Evolutionary conservation across 805 yeast genomes (phyloP).

Genomic region (Cyberlindnera xishuangbannaensis): DNA sequence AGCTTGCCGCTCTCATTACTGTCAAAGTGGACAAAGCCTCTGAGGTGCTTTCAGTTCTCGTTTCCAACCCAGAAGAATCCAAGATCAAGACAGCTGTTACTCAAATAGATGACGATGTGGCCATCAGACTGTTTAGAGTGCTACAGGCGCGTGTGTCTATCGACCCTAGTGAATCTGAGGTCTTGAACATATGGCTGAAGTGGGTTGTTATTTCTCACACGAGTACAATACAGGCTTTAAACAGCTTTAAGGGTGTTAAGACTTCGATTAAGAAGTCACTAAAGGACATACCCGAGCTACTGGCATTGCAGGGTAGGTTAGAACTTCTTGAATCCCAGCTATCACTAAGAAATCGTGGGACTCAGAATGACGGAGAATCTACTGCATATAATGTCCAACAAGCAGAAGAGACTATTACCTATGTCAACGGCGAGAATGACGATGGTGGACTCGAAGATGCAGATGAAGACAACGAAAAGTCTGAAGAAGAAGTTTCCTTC

Average conservation of each 20-base stretch:
- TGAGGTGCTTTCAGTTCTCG: conserved; percentile 20
- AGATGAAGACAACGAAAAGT: conserved; percentile 3
- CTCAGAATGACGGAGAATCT: conserved; percentile 29
- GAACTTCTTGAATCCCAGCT: conserved; percentile 74
- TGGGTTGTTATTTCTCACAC: conserved; percentile 73
- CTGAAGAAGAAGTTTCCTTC: not conserved
- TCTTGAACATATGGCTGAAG: conserved; percentile 61
- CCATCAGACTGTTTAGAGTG: conserved; percentile 39
- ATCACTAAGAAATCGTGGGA: conserved; percentile 52
- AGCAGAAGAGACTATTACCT: conserved; percentile 30
- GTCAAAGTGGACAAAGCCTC: conserved; percentile 20
- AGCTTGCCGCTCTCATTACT: conserved; percentile 13
- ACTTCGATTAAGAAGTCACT: conserved; percentile 49
- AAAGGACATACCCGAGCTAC: conserved; percentile 56
- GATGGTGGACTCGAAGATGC: conserved; percentile 31
- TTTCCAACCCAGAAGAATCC: conserved; percentile 30
- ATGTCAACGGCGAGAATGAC: conserved; percentile 40
- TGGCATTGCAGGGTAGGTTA: conserved; percentile 82
- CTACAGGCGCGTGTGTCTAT: conserved; percentile 42
- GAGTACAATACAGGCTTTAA: conserved; percentile 28
- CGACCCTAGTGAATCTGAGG: conserved; percentile 36
- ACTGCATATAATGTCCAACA: conserved; percentile 25
- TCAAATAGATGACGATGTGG: conserved; percentile 34
- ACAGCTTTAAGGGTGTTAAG: conserved; percentile 46
- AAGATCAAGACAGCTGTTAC: conserved; percentile 37